phyloP scores from a whole-genome alignment of 2,329 filamentous ascomycete species.

The Ceratocystiopsis sp. region DNA sequence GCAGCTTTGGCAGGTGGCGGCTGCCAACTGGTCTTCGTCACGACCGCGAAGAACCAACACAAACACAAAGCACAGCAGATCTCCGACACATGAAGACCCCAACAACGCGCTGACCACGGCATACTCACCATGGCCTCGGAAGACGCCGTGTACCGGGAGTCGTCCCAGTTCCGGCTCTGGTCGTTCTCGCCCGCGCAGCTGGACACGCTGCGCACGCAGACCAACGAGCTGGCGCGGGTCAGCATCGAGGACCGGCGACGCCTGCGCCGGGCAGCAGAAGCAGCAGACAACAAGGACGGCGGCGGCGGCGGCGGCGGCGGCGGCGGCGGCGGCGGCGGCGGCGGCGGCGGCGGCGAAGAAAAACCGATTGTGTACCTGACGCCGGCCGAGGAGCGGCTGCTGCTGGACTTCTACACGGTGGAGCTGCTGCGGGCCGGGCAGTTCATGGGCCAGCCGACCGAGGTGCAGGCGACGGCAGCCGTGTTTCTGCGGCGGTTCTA shows the following conservation, averaged over 20 bases:
- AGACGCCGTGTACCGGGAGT: slow-evolving; percentile 78
- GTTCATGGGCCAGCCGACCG: slow-evolving; percentile 33
- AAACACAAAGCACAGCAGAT: too few relatives aligned
- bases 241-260: slow-evolving; percentile 43
- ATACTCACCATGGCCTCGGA: slow-evolving; percentile 48
- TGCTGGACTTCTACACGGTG: slow-evolving; percentile 61
- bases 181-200: slow-evolving; percentile 68
- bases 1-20: too few relatives aligned
- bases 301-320: slow-evolving; percentile 9
- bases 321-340: too few relatives aligned
- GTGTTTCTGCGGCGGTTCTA: slow-evolving; percentile 92
- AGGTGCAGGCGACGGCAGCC: slow-evolving; percentile 56
- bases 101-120: too few relatives aligned
- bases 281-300: slow-evolving; percentile 16
- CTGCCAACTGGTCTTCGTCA: too few relatives aligned
- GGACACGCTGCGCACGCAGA: slow-evolving; percentile 53
- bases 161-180: slow-evolving; percentile 84
- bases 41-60: too few relatives aligned
- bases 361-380: slow-evolving; percentile 41
- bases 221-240: slow-evolving; percentile 54
- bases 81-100: too few relatives aligned
- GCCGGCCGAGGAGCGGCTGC: slow-evolving; percentile 61
- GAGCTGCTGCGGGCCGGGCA: slow-evolving; percentile 39
- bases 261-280: slow-evolving; percentile 13
- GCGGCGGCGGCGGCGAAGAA: slow-evolving; percentile 9